phyloP scores from a whole-genome alignment of 371 early-diverging fungal species.

The Rhizomucor pusillus region DNA sequence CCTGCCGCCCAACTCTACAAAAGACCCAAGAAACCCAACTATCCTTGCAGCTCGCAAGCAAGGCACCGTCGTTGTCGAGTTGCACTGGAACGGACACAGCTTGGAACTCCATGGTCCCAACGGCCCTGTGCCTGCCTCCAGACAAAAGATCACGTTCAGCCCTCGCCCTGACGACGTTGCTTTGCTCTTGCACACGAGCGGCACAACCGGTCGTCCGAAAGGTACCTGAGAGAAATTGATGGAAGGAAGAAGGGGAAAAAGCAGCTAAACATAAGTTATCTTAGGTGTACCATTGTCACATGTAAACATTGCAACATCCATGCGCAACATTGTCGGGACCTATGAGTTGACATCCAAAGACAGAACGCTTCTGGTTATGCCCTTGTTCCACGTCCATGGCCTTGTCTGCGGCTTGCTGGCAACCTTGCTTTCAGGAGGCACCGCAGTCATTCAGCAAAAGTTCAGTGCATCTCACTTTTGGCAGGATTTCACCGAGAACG shows the following conservation, averaged over 20 bases:
- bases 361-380: constrained; percentile 80
- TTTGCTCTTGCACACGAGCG: constrained; percentile 80
- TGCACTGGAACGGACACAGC: constrained; percentile 48
- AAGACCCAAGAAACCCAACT: constrained; percentile 51
- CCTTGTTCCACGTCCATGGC: constrained; percentile 93
- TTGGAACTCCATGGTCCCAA: constrained; percentile 22
- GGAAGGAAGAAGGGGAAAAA: background rate
- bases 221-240: constrained; percentile 30
- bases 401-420: constrained; percentile 77
- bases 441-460: constrained; percentile 75
- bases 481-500: constrained; percentile 61
- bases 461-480: constrained; percentile 83
- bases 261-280: background rate
- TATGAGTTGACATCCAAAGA: constrained; percentile 66
- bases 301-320: constrained; percentile 68
- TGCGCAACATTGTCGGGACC: constrained; percentile 71
- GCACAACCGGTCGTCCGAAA: constrained; percentile 84
- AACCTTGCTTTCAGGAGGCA: constrained; percentile 74
- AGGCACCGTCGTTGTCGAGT: constrained; percentile 52
- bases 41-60: constrained; percentile 62
- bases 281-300: constrained; percentile 85
- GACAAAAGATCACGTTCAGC: constrained; percentile 9
- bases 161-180: constrained; percentile 62
- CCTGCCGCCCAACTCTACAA: constrained; percentile 52
- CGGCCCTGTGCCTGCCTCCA: constrained; percentile 2